Evolutionary conservation across 1,284 basidiomycete species (phyloP).

Genomic region (Apiotrichum gracile): DNA sequence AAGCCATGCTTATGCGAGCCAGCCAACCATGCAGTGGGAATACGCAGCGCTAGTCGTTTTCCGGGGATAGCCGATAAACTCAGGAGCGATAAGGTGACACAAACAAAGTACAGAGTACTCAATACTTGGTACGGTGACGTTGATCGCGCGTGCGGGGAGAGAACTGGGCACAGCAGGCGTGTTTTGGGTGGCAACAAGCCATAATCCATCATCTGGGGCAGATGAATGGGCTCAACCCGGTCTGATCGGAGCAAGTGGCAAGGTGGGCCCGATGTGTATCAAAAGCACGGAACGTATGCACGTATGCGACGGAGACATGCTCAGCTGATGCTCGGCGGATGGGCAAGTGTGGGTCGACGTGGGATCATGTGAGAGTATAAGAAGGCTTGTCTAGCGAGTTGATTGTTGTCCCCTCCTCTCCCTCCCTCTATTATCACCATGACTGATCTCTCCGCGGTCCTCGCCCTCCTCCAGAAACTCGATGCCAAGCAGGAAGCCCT

Average conservation of each 20-base stretch:
- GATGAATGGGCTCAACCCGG: not conserved
- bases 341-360: too few relatives aligned
- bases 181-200: not conserved
- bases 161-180: too few relatives aligned
- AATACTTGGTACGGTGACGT: too few relatives aligned
- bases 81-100: not conserved
- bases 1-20: too few relatives aligned
- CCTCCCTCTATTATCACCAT: constrained; percentile 1
- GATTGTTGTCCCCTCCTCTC: not conserved
- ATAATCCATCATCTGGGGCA: not conserved
- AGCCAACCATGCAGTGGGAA: too few relatives aligned
- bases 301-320: too few relatives aligned
- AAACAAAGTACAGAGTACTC: not conserved
- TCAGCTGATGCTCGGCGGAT: too few relatives aligned
- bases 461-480: constrained; percentile 31
- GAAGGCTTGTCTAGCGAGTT: not conserved
- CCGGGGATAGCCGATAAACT: not conserved
- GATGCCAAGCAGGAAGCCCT: constrained; percentile 35
- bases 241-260: not conserved
- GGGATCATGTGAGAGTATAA: too few relatives aligned
- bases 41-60: too few relatives aligned
- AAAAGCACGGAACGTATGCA: not conserved
- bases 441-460: constrained; percentile 27
- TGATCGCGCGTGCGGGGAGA: too few relatives aligned
- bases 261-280: too few relatives aligned